Evolutionary conservation across 1,139 yeast genomes (phyloP).

Genomic region (Yamadazyma oceani): DNA sequence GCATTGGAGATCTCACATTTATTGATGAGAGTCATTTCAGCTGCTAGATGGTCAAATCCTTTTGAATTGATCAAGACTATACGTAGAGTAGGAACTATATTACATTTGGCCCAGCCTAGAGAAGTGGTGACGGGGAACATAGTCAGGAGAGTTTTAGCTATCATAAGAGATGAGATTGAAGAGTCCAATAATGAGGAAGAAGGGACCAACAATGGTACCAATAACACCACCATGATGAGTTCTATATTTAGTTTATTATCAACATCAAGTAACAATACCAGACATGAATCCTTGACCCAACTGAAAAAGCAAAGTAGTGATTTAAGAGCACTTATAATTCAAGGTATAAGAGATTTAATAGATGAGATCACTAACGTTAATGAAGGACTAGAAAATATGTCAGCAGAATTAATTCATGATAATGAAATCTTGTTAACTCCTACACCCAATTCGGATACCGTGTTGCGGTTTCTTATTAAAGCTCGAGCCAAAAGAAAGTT

Average conservation of each 20-base stretch:
- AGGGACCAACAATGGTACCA: constrained; percentile 16
- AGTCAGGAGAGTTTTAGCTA: constrained; percentile 83
- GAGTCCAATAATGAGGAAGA: constrained; percentile 33
- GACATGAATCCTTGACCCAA: constrained; percentile 26
- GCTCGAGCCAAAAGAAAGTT: constrained; percentile 90
- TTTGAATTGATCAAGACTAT: constrained; percentile 71
- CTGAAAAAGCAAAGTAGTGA: constrained; percentile 55
- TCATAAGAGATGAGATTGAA: constrained; percentile 84
- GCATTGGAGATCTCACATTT: constrained; percentile 88
- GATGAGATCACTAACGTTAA: constrained; percentile 90
- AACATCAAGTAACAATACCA: constrained; percentile 42
- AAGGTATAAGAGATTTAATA: constrained; percentile 88
- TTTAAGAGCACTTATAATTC: constrained; percentile 84
- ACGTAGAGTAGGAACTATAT: constrained; percentile 58
- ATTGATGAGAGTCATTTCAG: constrained; percentile 84
- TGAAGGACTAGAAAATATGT: constrained; percentile 87
- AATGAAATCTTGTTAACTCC: constrained; percentile 90
- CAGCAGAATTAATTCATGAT: constrained; percentile 92
- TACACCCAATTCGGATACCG: constrained; percentile 90
- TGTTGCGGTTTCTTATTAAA: constrained; percentile 78
- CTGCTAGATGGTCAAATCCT: constrained; percentile 82
- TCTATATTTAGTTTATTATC: constrained; percentile 88
- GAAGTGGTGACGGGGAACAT: constrained; percentile 90
- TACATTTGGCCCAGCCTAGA: constrained; percentile 67
- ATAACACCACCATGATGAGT: constrained; percentile 56